A percentile compares a stretch with the other conserved stretches of the same genome.
Evolutionary conservation across 2,329 filamentous ascomycete species (phyloP).

Genomic region (Iodosphaeria phyllophila): DNA sequence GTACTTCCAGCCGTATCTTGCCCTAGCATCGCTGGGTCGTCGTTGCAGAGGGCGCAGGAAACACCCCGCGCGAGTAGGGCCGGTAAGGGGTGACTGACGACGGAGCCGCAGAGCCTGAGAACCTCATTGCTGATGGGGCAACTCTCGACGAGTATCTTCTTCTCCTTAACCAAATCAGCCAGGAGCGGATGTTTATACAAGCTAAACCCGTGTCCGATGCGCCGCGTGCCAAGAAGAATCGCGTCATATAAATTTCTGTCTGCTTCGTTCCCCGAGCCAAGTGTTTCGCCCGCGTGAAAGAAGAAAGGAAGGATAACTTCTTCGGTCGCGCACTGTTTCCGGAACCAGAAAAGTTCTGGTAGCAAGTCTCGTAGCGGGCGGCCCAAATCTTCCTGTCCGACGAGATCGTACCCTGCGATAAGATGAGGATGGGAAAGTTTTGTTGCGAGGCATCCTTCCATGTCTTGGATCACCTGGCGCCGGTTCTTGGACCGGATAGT

Average conservation of each 20-base stretch:
- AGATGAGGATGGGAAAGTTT: slow-evolving; percentile 65
- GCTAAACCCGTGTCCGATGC: slow-evolving; percentile 79
- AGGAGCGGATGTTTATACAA: slow-evolving; percentile 84
- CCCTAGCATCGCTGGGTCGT: slow-evolving; percentile 77
- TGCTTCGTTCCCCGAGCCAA: slow-evolving; percentile 57
- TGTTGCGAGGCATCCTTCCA: slow-evolving; percentile 73
- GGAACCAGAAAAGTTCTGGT: slow-evolving; percentile 86
- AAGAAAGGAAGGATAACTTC: slow-evolving; percentile 79
- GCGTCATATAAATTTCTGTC: slow-evolving; percentile 72
- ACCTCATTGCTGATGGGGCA: slow-evolving; percentile 88
- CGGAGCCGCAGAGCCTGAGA: slow-evolving; percentile 56
- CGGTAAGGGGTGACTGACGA: slow-evolving; percentile 64
- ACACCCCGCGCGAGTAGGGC: slow-evolving; percentile 74
- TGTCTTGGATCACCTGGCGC: slow-evolving; percentile 52
- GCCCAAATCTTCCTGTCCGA: slow-evolving; percentile 71
- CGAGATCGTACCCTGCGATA: slow-evolving; percentile 75
- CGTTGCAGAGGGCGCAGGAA: slow-evolving; percentile 68
- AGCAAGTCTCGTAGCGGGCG: slow-evolving; percentile 58
- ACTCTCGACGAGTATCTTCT: slow-evolving; percentile 71
- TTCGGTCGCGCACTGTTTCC: slow-evolving; percentile 62
- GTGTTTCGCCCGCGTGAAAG: slow-evolving; percentile 82
- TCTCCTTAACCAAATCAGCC: slow-evolving; percentile 75
- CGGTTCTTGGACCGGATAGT: slow-evolving; percentile 45
- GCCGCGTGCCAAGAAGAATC: slow-evolving; percentile 48
- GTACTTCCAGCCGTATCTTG: slow-evolving; percentile 69